Conservation (phyloP, 2,329 filamentous ascomycete genomes). For the Penicillium sp. region DNA sequence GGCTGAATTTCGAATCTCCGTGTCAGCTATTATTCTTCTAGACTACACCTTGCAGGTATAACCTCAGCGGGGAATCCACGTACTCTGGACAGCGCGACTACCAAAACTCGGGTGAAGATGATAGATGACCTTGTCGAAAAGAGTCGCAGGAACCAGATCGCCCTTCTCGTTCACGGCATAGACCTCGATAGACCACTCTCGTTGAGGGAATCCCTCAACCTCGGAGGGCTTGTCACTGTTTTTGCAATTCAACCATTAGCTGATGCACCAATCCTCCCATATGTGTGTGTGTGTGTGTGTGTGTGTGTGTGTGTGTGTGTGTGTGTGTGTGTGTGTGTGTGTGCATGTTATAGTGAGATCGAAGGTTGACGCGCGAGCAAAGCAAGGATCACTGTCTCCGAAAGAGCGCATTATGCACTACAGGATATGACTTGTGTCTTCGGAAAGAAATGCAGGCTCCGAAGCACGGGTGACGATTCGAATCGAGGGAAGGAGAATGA, state of each 20-base stretch:
- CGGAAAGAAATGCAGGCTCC: not conserved
- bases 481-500: slow-evolving; percentile 10
- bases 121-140: slow-evolving; percentile 92
- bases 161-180: slow-evolving; percentile 82
- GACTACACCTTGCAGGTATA: not conserved
- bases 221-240: slow-evolving; percentile 74
- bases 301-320: not conserved
- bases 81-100: slow-evolving; percentile 76
- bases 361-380: not conserved
- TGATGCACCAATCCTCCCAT: not conserved
- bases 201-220: slow-evolving; percentile 85
- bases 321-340: not conserved
- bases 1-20: slow-evolving; percentile 46
- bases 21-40: slow-evolving; percentile 4
- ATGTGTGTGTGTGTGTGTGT: too few relatives aligned
- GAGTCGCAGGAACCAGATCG: slow-evolving; percentile 74
- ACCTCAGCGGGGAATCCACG: slow-evolving; percentile 35
- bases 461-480: not conserved
- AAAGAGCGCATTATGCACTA: not conserved
- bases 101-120: slow-evolving; percentile 92
- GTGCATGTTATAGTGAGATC: not conserved
- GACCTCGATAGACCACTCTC: slow-evolving; percentile 85
- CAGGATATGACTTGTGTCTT: not conserved
- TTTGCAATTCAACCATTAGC: slow-evolving; percentile 5
- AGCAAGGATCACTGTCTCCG: not conserved